Percentiles rank a stretch among this genome's conserved stretches.
These are phyloP conservation scores for Lentinula novae-zelandiae DNA, from an alignment of 1,284 basidiomycete species.

Conservation along the genomic window DNA sequence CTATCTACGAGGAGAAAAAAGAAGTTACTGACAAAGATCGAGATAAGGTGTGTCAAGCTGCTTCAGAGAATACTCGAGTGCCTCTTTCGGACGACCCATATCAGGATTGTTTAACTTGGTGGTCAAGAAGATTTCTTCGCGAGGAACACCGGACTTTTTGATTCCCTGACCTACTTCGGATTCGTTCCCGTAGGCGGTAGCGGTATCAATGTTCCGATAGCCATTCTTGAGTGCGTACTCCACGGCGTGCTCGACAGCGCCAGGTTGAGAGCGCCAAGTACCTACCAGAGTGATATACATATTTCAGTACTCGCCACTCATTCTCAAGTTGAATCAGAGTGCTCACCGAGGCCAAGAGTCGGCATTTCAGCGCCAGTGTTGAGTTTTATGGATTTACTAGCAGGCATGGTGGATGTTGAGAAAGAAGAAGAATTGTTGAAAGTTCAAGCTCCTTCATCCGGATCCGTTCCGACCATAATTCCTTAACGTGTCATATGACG, in stretches of 20 bases:
- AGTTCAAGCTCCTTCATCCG: too few species aligned
- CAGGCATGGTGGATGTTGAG: constrained; percentile 35
- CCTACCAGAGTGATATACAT: constrained; percentile 29
- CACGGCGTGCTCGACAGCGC: constrained; percentile 64
- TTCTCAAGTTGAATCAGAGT: background rate
- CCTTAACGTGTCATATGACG: too few species aligned
- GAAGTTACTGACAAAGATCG: constrained; percentile 56
- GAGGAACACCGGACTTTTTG: constrained; percentile 64
- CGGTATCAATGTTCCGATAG: constrained; percentile 74
- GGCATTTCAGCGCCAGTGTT: constrained; percentile 77
- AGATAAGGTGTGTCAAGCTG: constrained; percentile 74
- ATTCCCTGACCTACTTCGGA: constrained; percentile 77
- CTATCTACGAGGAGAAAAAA: constrained; percentile 12
- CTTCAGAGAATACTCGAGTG: constrained; percentile 68
- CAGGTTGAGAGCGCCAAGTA: constrained; percentile 78
- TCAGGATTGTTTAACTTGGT: constrained; percentile 76
- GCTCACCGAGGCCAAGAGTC: constrained; percentile 67
- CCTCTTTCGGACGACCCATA: constrained; percentile 58
- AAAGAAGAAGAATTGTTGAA: too few species aligned
- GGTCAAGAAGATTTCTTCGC: constrained; percentile 70
- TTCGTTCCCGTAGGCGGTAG: constrained; percentile 52
- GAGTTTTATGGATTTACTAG: constrained; percentile 49
- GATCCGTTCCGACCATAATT: too few species aligned
- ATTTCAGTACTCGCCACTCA: background rate
- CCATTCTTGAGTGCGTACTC: constrained; percentile 69